A percentile compares a stretch with the other conserved stretches of the same genome.
These are phyloP conservation scores for Medicago arabica DNA, from an alignment of 306 rosid species.

Conservation along the genomic window DNA sequence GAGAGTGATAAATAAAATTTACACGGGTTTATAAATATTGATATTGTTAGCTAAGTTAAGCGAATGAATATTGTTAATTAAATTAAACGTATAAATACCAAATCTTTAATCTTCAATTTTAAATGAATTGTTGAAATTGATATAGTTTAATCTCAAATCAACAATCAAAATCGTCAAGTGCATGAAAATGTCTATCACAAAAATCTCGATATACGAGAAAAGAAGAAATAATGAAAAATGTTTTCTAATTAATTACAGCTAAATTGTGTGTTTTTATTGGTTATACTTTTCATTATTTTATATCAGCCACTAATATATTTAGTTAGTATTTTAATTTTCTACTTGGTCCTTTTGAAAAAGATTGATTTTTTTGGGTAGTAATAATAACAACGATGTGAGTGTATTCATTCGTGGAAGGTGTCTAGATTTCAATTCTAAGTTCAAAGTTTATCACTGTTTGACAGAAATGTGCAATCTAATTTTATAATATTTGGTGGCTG, in stretches of 20 bases:
- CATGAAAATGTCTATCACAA: no score
- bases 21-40: no score
- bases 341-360: background rate
- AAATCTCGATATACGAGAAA: no score
- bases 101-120: no score
- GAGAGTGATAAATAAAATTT: no score
- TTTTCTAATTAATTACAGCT: background rate
- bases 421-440: background rate
- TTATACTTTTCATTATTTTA: background rate
- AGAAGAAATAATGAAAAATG: no score
- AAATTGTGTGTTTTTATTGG: background rate
- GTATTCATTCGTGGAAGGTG: constrained; percentile 1
- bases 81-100: no score
- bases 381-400: constrained; percentile 5
- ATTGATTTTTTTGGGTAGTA: background rate
- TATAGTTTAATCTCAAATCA: no score
- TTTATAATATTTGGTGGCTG: background rate
- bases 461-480: constrained; percentile 11
- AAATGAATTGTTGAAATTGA: no score
- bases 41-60: no score
- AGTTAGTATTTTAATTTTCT: background rate
- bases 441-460: constrained; percentile 11
- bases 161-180: no score
- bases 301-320: background rate
- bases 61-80: no score